Percentiles rank a stretch among this genome's conserved stretches.
Evolutionary conservation across 1,284 basidiomycete genomes (phyloP).

Genomic region (Leccinum subfulvum): DNA sequence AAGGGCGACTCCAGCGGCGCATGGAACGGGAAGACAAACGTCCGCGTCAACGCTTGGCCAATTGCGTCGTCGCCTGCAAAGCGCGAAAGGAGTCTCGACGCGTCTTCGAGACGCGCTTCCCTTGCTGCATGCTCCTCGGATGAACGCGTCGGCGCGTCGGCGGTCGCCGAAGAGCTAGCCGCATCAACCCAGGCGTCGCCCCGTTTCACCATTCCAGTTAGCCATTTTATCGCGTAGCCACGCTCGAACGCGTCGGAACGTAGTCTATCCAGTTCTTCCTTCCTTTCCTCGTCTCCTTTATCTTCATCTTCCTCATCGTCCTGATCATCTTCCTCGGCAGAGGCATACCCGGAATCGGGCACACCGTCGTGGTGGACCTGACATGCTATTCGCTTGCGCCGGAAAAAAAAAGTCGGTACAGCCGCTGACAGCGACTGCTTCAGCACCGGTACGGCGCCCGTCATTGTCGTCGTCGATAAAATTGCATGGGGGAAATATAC

Average conservation of each 20-base stretch:
- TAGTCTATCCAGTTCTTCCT: conserved; percentile 33
- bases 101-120: conserved; percentile 33
- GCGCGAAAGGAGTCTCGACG: conserved; percentile 59
- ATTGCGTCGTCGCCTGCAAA: conserved; percentile 44
- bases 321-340: conserved; percentile 53
- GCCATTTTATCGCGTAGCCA: conserved; percentile 54
- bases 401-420: conserved; percentile 4
- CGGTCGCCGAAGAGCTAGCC: conserved; percentile 13
- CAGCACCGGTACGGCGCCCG: conserved; percentile 14
- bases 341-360: conserved; percentile 64
- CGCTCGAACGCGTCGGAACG: conserved; percentile 53
- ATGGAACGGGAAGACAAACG: conserved; percentile 48
- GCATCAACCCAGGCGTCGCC: conserved; percentile 49
- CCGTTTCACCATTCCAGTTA: conserved; percentile 62
- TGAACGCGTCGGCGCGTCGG: conserved; percentile 1
- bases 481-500: conserved; percentile 42
- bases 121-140: conserved; percentile 32
- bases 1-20: not conserved
- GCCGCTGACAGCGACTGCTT: conserved; percentile 12
- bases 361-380: conserved; percentile 40
- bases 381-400: conserved; percentile 20
- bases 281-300: conserved; percentile 12
- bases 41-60: conserved; percentile 48
- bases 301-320: conserved; percentile 24
- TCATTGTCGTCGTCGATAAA: not conserved